Evolutionary conservation across 331 rosid genomes (phyloP).

Genomic region (Spiraea crenata): DNA sequence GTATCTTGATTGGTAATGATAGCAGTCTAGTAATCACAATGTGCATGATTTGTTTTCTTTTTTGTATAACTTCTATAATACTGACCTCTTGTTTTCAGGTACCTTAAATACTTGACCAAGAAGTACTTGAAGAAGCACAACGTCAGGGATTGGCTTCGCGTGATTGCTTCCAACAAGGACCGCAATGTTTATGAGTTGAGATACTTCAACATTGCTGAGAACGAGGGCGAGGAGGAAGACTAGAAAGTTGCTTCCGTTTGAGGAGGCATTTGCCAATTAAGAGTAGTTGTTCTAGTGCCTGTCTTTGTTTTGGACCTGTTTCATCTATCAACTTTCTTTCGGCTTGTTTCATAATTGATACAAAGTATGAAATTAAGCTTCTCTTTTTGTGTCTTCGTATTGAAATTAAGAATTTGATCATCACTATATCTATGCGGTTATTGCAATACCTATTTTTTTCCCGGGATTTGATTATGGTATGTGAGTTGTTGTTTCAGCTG

Average conservation of each 20-base stretch:
- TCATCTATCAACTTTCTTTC: slow-evolving; percentile 23
- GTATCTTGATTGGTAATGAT: neutral
- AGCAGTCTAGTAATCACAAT: too few relatives aligned
- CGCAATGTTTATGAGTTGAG: slow-evolving; percentile 80
- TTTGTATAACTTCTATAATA: neutral
- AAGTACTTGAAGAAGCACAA: slow-evolving; percentile 95
- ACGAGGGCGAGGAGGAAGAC: slow-evolving; percentile 95
- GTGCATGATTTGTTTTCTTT: neutral
- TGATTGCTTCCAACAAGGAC: slow-evolving; percentile 91
- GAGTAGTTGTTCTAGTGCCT: slow-evolving; percentile 23
- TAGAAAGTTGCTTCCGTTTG: slow-evolving; percentile 25
- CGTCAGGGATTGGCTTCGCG: slow-evolving; percentile 97
- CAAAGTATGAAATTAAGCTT: slow-evolving; percentile 6
- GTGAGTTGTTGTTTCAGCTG: neutral
- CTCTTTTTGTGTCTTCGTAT: slow-evolving; percentile 19
- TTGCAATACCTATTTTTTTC: slow-evolving; percentile 6
- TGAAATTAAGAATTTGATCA: slow-evolving; percentile 19
- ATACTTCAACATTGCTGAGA: slow-evolving; percentile 95
- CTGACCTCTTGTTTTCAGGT: slow-evolving; percentile 36
- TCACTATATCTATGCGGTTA: slow-evolving; percentile 5
- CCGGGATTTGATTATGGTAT: neutral
- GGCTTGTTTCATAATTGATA: slow-evolving; percentile 28
- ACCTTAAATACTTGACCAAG: slow-evolving; percentile 83
- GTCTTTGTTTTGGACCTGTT: neutral
- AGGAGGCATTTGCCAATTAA: slow-evolving; percentile 23